phyloP scores from a whole-genome alignment of 139 green algal genomes.

The Marvania coccoides region DNA sequence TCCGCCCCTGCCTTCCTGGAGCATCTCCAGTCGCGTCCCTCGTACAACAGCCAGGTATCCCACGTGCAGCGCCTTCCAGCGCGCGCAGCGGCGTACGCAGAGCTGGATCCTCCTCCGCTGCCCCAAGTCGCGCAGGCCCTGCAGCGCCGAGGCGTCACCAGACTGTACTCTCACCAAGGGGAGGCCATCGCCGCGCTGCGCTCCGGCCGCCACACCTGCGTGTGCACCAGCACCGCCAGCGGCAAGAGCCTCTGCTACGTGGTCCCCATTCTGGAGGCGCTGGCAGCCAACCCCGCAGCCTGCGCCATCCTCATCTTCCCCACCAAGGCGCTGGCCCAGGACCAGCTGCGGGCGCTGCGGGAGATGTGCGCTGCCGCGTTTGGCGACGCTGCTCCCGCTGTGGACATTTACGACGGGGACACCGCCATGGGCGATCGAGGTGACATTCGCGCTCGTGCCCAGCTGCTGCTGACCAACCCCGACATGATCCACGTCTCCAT shows the following conservation, averaged over 20 bases:
- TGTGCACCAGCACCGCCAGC: conserved; percentile 83
- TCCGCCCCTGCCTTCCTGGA: conserved; percentile 30
- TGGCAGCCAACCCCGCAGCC: conserved; percentile 38
- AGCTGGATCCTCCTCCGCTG: conserved; percentile 22
- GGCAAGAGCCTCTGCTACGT: conserved; percentile 92
- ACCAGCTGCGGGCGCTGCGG: conserved; percentile 67
- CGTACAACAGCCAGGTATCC: conserved; percentile 57
- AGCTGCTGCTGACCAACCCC: conserved; percentile 88
- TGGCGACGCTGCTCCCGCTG: conserved; percentile 29
- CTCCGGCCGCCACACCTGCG: conserved; percentile 53
- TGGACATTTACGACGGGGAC: conserved; percentile 85
- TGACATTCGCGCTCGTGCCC: conserved; percentile 38
- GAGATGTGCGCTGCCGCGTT: conserved; percentile 46
- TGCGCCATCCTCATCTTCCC: conserved; percentile 89
- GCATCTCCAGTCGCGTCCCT: conserved; percentile 51
- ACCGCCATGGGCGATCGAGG: conserved; percentile 38
- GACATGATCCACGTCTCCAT: conserved; percentile 93
- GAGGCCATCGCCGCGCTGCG: conserved; percentile 23
- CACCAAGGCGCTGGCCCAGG: conserved; percentile 83
- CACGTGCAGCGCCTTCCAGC: conserved; percentile 50
- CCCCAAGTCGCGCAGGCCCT: conserved; percentile 36
- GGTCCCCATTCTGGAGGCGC: conserved; percentile 63
- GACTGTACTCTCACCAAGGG: conserved; percentile 44
- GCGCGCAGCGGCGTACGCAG: conserved; percentile 23
- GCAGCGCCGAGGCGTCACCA: conserved; percentile 22